Evolutionary conservation across 495 filamentous ascomycete species (phyloP).

Genomic region (Jackrogersella minutella): DNA sequence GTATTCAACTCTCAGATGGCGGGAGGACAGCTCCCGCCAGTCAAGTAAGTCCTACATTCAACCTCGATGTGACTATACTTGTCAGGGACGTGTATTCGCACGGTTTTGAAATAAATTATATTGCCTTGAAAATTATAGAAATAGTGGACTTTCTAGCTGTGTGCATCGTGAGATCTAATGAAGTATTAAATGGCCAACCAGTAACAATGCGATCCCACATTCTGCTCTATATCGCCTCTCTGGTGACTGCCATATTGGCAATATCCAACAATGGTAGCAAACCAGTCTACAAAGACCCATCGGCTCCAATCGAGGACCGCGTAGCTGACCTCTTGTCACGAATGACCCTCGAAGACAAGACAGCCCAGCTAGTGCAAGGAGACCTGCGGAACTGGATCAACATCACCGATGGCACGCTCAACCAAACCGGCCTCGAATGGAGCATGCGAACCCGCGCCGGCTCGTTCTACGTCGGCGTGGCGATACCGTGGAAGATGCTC

Average conservation of each 20-base stretch:
- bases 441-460: slow-evolving; percentile 70
- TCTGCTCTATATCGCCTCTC: slow-evolving; percentile 4
- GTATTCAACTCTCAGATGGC: slow-evolving; percentile 6
- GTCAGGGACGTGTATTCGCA: slow-evolving; percentile 11
- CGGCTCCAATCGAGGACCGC: slow-evolving; percentile 65
- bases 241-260: slow-evolving; percentile 8
- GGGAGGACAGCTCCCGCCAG: slow-evolving; percentile 27
- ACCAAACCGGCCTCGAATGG: slow-evolving; percentile 67
- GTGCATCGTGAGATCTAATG: neutral
- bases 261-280: slow-evolving; percentile 10
- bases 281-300: slow-evolving; percentile 68
- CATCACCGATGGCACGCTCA: slow-evolving; percentile 63
- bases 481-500: slow-evolving; percentile 68
- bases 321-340: slow-evolving; percentile 69
- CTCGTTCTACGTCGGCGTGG: slow-evolving; percentile 74
- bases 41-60: neutral
- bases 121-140: neutral
- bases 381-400: slow-evolving; percentile 78
- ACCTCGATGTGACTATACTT: slow-evolving; percentile 22
- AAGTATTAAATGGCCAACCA: neutral
- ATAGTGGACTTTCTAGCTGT: neutral
- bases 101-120: slow-evolving; percentile 16
- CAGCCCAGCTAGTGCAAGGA: slow-evolving; percentile 71
- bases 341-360: slow-evolving; percentile 77
- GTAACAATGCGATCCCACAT: slow-evolving; percentile 13